Evolutionary conservation across 306 rosid genomes (phyloP).

Genomic region (Quercus wislizeni): DNA sequence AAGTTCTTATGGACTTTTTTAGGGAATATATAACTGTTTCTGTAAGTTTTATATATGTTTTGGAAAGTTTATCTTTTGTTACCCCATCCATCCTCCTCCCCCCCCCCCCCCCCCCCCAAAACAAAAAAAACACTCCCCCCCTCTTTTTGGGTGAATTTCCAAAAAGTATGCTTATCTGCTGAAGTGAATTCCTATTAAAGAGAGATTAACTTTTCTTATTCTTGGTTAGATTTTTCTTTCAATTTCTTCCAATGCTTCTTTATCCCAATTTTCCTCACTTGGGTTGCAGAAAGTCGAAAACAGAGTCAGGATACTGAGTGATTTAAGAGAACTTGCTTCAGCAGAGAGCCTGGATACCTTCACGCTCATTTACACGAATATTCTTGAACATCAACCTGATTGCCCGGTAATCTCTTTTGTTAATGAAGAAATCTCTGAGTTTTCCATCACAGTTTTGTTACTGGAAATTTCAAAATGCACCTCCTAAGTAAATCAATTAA

Average conservation of each 20-base stretch:
- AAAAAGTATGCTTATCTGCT: neutral
- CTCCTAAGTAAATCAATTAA: no score
- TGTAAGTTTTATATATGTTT: conserved; percentile 47
- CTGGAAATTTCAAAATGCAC: neutral
- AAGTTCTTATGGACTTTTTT: conserved; percentile 92
- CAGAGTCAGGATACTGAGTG: conserved; percentile 70
- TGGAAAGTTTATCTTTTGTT: neutral
- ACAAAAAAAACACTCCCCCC: no score
- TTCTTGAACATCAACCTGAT: conserved; percentile 96
- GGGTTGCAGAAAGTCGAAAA: conserved; percentile 83
- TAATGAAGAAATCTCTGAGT: neutral
- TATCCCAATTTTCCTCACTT: conserved; percentile 21
- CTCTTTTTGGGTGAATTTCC: neutral
- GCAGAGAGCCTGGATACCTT: conserved; percentile 93
- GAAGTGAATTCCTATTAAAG: neutral
- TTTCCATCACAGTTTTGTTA: neutral
- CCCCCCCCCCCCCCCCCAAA: no score
- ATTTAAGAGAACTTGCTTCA: conserved; percentile 95
- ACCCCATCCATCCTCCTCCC: no score
- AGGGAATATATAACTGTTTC: conserved; percentile 86
- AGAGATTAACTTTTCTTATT: neutral
- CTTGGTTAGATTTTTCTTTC: conserved; percentile 9
- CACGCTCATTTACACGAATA: conserved; percentile 85
- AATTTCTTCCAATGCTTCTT: conserved; percentile 6
- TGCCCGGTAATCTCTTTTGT: conserved; percentile 73